These are phyloP conservation scores for Athelia psychrophila DNA, from an alignment of 1,284 basidiomycete species.

Conservation along the genomic window DNA sequence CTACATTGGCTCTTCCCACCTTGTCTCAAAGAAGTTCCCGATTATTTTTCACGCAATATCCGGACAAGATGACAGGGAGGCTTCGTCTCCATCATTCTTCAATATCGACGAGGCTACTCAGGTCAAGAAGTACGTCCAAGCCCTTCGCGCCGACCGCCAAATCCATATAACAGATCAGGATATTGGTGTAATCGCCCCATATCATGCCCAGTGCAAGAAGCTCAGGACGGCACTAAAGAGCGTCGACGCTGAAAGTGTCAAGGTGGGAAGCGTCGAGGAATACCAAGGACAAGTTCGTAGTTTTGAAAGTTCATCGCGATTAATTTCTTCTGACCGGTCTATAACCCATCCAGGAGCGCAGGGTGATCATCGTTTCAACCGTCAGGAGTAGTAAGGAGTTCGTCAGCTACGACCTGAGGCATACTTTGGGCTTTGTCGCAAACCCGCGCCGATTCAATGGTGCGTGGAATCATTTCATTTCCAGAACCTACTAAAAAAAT, in stretches of 20 bases:
- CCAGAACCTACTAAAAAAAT: not conserved
- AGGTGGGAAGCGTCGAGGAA: conserved; percentile 59
- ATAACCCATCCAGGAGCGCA: conserved; percentile 31
- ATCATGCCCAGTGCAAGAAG: conserved; percentile 50
- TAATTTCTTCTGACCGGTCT: not conserved
- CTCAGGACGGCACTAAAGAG: conserved; percentile 35
- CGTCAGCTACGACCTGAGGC: conserved; percentile 36
- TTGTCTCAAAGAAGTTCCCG: conserved; percentile 36
- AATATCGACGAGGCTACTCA: conserved; percentile 42
- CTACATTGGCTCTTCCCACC: conserved; percentile 28
- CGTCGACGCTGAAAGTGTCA: conserved; percentile 33
- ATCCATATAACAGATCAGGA: conserved; percentile 34
- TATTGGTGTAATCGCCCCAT: conserved; percentile 55
- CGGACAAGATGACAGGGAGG: conserved; percentile 41
- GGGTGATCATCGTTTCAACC: conserved; percentile 43
- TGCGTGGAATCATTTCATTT: conserved; percentile 10
- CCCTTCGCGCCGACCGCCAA: conserved; percentile 24
- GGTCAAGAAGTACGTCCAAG: conserved; percentile 36
- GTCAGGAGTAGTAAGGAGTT: conserved; percentile 38
- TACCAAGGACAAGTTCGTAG: conserved; percentile 57
- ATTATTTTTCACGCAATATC: conserved; percentile 45
- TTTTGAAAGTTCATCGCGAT: not conserved
- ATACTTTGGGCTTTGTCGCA: conserved; percentile 45
- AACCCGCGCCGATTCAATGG: conserved; percentile 45
- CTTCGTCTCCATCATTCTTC: conserved; percentile 45